Conservation (phyloP, 1,284 basidiomycete species). For the Phlebopus sp. region DNA sequence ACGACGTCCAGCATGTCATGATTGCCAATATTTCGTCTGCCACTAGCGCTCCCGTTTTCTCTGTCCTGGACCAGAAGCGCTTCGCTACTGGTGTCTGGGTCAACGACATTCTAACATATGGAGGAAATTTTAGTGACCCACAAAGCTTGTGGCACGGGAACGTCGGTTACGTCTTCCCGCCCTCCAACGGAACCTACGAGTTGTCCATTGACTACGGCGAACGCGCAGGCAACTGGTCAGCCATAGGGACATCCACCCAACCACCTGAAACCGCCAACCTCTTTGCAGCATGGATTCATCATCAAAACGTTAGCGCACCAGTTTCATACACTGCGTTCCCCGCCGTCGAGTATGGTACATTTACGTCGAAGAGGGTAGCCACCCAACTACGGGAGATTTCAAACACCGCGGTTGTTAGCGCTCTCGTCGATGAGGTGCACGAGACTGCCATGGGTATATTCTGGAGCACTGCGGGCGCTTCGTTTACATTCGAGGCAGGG, state of each 20-base stretch:
- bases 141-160: conserved; percentile 55
- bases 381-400: conserved; percentile 37
- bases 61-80: conserved; percentile 63
- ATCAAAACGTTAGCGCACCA: conserved; percentile 35
- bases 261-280: conserved; percentile 52
- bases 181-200: conserved; percentile 23
- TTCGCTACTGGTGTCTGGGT: conserved; percentile 43
- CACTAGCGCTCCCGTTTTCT: conserved; percentile 48
- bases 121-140: conserved; percentile 33
- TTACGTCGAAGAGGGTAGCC: conserved; percentile 33
- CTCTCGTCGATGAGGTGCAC: conserved; percentile 38
- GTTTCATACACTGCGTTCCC: conserved; percentile 57
- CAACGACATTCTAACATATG: conserved; percentile 35
- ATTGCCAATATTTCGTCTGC: conserved; percentile 48
- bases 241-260: conserved; percentile 57
- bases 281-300: conserved; percentile 60
- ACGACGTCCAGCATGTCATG: conserved; percentile 61
- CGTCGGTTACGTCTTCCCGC: conserved; percentile 51
- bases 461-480: conserved; percentile 40
- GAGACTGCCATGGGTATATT: conserved; percentile 43
- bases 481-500: conserved; percentile 25
- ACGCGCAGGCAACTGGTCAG: conserved; percentile 58
- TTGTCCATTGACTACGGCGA: conserved; percentile 48
- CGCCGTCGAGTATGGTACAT: conserved; percentile 34
- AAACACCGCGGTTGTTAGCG: conserved; percentile 44